Evolutionary conservation across 2,329 filamentous ascomycete genomes (phyloP).

Genomic region (Diaporthe destruens): DNA sequence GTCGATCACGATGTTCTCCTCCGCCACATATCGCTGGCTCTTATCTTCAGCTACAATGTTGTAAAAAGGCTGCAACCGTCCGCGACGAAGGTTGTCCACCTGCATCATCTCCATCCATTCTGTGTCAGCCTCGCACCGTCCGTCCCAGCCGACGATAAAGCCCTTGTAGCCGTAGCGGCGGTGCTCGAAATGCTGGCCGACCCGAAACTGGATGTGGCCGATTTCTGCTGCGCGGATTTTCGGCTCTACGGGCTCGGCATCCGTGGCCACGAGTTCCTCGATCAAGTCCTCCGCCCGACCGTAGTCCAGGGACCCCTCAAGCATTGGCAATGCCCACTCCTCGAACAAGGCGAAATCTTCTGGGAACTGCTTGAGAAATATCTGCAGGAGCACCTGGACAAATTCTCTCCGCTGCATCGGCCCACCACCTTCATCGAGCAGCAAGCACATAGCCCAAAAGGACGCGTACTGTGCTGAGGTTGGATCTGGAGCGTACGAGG

Average conservation of each 20-base stretch:
- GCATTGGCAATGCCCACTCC: conserved; percentile 1
- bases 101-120: conserved; percentile 73
- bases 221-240: neutral
- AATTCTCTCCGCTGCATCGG: conserved; percentile 31
- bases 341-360: conserved; percentile 40
- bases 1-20: conserved; percentile 72
- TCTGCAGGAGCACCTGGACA: conserved; percentile 33
- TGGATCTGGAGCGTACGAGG: conserved; percentile 5
- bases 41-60: conserved; percentile 75
- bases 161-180: conserved; percentile 71
- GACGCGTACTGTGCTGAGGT: conserved; percentile 41
- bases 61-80: conserved; percentile 75
- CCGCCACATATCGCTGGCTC: conserved; percentile 73
- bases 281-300: neutral
- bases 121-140: conserved; percentile 56
- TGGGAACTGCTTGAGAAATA: conserved; percentile 38
- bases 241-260: neutral
- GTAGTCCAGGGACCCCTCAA: neutral
- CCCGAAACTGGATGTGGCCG: conserved; percentile 53
- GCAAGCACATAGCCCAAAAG: conserved; percentile 41
- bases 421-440: conserved; percentile 32
- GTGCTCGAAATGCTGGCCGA: conserved; percentile 73
- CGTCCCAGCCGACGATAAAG: conserved; percentile 73
- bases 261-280: neutral
- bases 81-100: conserved; percentile 68